Base-by-base conservation (phyloP, 139 green algal genomes). In the Closterium sp. region DNA sequence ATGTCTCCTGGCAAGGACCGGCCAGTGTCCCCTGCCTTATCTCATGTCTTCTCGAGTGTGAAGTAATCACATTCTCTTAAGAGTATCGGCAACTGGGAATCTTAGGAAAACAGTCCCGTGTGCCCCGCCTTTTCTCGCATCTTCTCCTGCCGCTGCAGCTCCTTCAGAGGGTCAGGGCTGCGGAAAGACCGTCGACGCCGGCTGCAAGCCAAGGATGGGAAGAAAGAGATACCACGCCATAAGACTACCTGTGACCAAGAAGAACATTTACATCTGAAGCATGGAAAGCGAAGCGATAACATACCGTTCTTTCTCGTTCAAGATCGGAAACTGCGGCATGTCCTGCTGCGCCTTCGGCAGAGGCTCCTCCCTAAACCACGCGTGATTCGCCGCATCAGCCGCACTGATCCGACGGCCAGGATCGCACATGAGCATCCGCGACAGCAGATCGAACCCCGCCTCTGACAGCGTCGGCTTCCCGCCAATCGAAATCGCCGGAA, bases 291-390 rank as follows among this genome's bases (percentile, higher is more conserved):
- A 87, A 32, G n/a, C n/a, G 9, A 32, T 2, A 24, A 10, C 85
- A 30, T 32, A 87, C 85, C n/a, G n/a, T 87, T 87, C 28, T 87
- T 31, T 32, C 9, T 31, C 85, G 85, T 87, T 87, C 86, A 84
- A 29, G 2, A 86, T 30, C 19, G 91, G 91, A 31, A 89, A 93
- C 31, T 29, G 84, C 1, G 91, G 91, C 91, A 93, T 93, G 27
- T 87, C 32, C 2, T 89, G 38, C 85, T 92, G 88, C 9, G 31
- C 87, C 31, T 93, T 93, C 0, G 91, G 91, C 62, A 89, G 85
- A 0, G 91, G 91, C 88, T 87, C 91, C 88, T 93, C 91, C 22
- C n/a, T 29, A 86, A 93, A 93, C 91, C 91, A 93, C 91, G 32
- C 34, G 88, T 93, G 91, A 10, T 92, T 92, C 10, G 92, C 32